These are phyloP conservation scores for Leishmania tarentolae DNA, from an alignment of 208 protist genomes.

Conservation along the genomic window DNA sequence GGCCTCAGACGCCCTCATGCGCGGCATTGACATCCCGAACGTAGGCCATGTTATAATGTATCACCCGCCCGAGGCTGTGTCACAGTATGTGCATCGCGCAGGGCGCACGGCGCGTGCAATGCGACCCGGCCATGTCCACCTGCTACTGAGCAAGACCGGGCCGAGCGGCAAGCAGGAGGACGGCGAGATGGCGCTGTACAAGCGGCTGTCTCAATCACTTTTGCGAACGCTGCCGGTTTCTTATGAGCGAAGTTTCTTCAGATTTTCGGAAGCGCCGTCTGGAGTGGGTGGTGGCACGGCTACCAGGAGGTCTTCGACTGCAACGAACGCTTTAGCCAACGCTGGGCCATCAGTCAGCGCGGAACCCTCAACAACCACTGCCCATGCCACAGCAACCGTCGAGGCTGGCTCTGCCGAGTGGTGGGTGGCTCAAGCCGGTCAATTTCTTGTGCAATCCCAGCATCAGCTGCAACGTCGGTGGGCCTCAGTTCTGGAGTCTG, in stretches of 20 bases:
- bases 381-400: neutral
- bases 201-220: constrained; percentile 49
- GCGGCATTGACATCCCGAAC: constrained; percentile 89
- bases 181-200: constrained; percentile 78
- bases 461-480: constrained; percentile 53
- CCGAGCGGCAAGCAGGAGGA: constrained; percentile 61
- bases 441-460: constrained; percentile 47
- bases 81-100: constrained; percentile 97
- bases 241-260: constrained; percentile 87
- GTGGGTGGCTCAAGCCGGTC: constrained; percentile 51
- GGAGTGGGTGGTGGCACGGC: neutral
- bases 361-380: neutral
- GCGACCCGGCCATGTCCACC: constrained; percentile 75
- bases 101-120: constrained; percentile 96
- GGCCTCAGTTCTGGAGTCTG: constrained; percentile 56
- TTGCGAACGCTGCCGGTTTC: constrained; percentile 62
- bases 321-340: neutral
- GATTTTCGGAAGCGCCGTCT: constrained; percentile 53
- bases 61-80: constrained; percentile 79
- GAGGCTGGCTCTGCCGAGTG: constrained; percentile 40
- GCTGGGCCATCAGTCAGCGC: neutral
- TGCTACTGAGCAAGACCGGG: constrained; percentile 78
- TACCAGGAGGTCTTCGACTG: neutral
- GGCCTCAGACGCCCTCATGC: constrained; percentile 88
- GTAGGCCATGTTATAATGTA: constrained; percentile 93